These are phyloP conservation scores for Discostella stelligera DNA, from an alignment of 352 stramenopile species.

Conservation along the genomic window DNA sequence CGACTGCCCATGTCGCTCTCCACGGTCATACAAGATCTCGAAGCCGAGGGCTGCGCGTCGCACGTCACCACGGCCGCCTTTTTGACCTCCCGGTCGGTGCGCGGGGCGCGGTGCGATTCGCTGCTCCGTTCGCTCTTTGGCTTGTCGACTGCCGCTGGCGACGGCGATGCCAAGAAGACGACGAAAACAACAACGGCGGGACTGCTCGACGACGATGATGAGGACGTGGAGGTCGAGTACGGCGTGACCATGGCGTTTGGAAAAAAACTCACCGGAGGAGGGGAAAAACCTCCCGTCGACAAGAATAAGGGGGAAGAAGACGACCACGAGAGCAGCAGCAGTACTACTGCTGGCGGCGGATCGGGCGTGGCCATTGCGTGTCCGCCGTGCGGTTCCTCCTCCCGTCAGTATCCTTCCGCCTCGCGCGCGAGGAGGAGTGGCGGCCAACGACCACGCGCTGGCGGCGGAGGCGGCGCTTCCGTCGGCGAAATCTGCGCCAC, in stretches of 20 bases:
- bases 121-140: conserved; percentile 59
- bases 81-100: conserved; percentile 57
- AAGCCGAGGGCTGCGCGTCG: conserved; percentile 61
- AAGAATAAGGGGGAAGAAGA: background rate
- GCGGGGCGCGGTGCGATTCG: conserved; percentile 16
- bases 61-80: conserved; percentile 64
- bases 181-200: too few species aligned
- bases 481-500: conserved; percentile 58
- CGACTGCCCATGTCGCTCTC: conserved; percentile 75
- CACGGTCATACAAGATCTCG: conserved; percentile 68
- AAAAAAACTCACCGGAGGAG: conserved; percentile 35
- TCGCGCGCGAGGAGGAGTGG: background rate
- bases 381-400: background rate
- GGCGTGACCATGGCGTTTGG: conserved; percentile 55
- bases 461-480: conserved; percentile 24
- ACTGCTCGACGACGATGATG: conserved; percentile 1
- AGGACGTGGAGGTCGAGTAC: conserved; percentile 42
- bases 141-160: too few species aligned
- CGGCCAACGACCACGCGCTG: too few species aligned
- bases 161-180: too few species aligned
- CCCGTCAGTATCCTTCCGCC: too few species aligned
- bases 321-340: conserved; percentile 19
- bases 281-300: background rate
- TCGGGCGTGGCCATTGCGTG: conserved; percentile 58
- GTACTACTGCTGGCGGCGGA: conserved; percentile 19